Percentiles rank a stretch among this genome's conserved stretches.
These are phyloP conservation scores for Vigna unguiculata DNA, from an alignment of 306 rosid species.

Conservation along the genomic window DNA sequence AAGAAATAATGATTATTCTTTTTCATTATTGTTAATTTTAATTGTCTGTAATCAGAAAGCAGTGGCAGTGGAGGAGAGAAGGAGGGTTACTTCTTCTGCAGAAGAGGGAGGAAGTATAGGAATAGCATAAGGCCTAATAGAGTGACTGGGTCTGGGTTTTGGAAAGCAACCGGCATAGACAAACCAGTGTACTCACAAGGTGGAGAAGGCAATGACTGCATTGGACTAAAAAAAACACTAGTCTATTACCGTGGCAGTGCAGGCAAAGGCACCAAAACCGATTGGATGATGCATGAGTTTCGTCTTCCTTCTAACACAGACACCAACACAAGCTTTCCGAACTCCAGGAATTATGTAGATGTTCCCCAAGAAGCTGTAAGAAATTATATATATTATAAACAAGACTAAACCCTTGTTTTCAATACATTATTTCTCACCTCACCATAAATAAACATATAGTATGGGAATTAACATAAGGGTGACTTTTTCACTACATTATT, in stretches of 20 bases:
- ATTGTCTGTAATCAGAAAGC: constrained; percentile 44
- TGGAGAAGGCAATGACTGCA: constrained; percentile 57
- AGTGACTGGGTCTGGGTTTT: constrained; percentile 86
- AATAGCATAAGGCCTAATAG: constrained; percentile 88
- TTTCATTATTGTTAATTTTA: neutral
- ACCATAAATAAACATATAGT: no score
- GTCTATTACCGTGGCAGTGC: constrained; percentile 93
- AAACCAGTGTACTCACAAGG: constrained; percentile 51
- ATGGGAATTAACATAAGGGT: neutral
- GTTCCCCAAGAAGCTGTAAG: constrained; percentile 73
- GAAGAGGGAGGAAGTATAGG: constrained; percentile 91
- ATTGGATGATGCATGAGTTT: constrained; percentile 99
- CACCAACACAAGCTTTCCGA: constrained; percentile 22
- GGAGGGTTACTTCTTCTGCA: constrained; percentile 85
- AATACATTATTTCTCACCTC: neutral
- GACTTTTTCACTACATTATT: neutral
- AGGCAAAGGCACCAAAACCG: constrained; percentile 92
- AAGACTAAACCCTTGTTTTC: no score
- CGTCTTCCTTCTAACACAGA: constrained; percentile 64
- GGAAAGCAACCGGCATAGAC: constrained; percentile 94
- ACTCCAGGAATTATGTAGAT: neutral
- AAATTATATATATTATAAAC: neutral
- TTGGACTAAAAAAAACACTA: constrained; percentile 91
- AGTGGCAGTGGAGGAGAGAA: constrained; percentile 58
- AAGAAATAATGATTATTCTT: neutral